phyloP scores from a whole-genome alignment of 495 filamentous ascomycete species.

The Penicillium lividum region DNA sequence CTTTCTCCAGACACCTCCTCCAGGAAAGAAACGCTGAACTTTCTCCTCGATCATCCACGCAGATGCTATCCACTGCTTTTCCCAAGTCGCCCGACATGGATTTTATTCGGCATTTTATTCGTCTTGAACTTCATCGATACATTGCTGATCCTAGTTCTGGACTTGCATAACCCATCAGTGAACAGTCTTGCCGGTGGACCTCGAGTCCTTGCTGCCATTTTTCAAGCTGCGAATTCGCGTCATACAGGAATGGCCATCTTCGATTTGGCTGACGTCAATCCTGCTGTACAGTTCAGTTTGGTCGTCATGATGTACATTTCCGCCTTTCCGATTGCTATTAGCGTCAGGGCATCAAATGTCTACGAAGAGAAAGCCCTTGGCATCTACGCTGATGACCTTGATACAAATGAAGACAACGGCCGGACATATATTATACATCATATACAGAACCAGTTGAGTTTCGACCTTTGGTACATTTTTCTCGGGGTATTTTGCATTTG shows the following conservation, averaged over 20 bases:
- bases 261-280: conserved; percentile 41
- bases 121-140: conserved; percentile 57
- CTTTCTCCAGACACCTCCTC: conserved; percentile 15
- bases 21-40: conserved; percentile 41
- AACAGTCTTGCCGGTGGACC: not conserved
- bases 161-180: not conserved
- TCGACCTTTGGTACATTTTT: not conserved
- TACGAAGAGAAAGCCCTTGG: conserved; percentile 70
- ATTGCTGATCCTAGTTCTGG: not conserved
- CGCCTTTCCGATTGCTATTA: conserved; percentile 74
- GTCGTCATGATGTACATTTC: conserved; percentile 76
- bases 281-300: conserved; percentile 53
- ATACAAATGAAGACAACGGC: not conserved
- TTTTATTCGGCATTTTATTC: conserved; percentile 59
- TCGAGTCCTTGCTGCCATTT: not conserved
- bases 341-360: conserved; percentile 64
- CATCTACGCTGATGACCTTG: conserved; percentile 56
- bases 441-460: not conserved
- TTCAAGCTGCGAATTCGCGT: not conserved
- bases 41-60: conserved; percentile 61
- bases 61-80: conserved; percentile 67
- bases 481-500: not conserved
- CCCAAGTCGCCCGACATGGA: conserved; percentile 61
- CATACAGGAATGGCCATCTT: not conserved
- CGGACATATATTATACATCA: not conserved